Conservation (phyloP, 805 yeast species). For the Ogataea populi-albae region DNA sequence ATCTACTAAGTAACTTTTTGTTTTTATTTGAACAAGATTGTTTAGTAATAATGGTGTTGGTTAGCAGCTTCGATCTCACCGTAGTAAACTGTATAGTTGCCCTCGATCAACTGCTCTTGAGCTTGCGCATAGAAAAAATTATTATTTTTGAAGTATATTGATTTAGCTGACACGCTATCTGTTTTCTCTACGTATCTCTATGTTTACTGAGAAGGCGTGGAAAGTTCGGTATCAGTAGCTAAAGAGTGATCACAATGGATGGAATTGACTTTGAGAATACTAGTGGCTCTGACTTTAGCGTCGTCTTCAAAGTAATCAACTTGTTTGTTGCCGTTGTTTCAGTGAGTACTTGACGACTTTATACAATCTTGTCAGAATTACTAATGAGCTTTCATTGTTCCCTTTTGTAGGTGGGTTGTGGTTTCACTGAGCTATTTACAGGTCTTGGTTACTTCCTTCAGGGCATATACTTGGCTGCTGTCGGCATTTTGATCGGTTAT, state of each 20-base stretch:
- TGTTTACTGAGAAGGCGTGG: too few relatives aligned
- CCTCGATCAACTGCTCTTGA: too few relatives aligned
- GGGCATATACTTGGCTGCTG: slow-evolving; percentile 54
- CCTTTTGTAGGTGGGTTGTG: slow-evolving; percentile 40
- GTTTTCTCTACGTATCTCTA: too few relatives aligned
- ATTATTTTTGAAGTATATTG: too few relatives aligned
- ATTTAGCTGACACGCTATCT: too few relatives aligned
- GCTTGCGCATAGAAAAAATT: too few relatives aligned
- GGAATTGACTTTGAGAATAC: slow-evolving; percentile 44
- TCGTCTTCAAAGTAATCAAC: slow-evolving; percentile 50
- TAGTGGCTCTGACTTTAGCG: slow-evolving; percentile 41
- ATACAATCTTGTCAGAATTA: too few relatives aligned
- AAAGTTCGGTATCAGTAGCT: too few relatives aligned
- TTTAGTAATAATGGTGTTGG: neutral
- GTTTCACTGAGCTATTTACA: slow-evolving; percentile 46
- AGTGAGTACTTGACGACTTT: slow-evolving; percentile 41
- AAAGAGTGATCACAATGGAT: too few relatives aligned
- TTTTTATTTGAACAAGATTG: neutral
- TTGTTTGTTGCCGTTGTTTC: slow-evolving; percentile 52
- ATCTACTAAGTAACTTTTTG: slow-evolving; percentile 2
- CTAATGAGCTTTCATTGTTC: too few relatives aligned
- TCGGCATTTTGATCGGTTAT: slow-evolving; percentile 53
- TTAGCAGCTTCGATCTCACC: slow-evolving; percentile 1
- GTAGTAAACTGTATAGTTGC: too few relatives aligned
- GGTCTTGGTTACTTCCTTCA: slow-evolving; percentile 46